Conservation (phyloP, 371 early-diverging fungal genomes). For the Mucor saturninus region DNA sequence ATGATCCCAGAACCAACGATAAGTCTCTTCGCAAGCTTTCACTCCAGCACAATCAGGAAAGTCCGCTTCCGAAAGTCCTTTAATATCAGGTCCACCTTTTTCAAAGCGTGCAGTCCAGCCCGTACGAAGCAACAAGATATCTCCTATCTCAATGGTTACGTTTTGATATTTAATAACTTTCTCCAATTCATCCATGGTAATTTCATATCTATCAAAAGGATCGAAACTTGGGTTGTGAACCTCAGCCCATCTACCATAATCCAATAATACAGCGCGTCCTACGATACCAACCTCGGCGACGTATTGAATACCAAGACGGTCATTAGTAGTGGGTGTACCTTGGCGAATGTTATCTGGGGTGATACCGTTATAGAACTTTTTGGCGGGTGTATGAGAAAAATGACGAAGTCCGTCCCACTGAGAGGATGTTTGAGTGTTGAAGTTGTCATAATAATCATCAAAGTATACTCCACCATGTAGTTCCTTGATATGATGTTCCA, state of each 20-base stretch:
- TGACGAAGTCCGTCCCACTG: slow-evolving; percentile 56
- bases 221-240: slow-evolving; percentile 31
- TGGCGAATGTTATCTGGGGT: slow-evolving; percentile 23
- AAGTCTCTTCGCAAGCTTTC: slow-evolving; percentile 46
- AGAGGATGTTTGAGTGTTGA: slow-evolving; percentile 46
- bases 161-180: slow-evolving; percentile 39
- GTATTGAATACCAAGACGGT: slow-evolving; percentile 51
- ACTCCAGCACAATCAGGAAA: slow-evolving; percentile 37
- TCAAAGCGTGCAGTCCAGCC: slow-evolving; percentile 45
- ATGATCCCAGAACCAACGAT: slow-evolving; percentile 49
- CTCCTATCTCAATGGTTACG: slow-evolving; percentile 41
- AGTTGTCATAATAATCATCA: slow-evolving; percentile 45
- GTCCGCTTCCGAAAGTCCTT: slow-evolving; percentile 3
- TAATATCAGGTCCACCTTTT: slow-evolving; percentile 11
- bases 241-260: slow-evolving; percentile 49
- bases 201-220: slow-evolving; percentile 37
- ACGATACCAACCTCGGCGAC: slow-evolving; percentile 51
- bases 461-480: slow-evolving; percentile 18
- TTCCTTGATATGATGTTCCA: slow-evolving; percentile 28
- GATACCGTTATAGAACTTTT: slow-evolving; percentile 40
- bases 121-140: slow-evolving; percentile 45
- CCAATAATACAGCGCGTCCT: slow-evolving; percentile 49
- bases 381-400: slow-evolving; percentile 22
- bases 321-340: slow-evolving; percentile 12
- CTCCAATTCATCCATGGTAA: slow-evolving; percentile 43